Evolutionary conservation across 2,329 filamentous ascomycete species (phyloP), one percentile per base, ranked within the genome.

Genomic region (Penicillium sp.): DNA sequence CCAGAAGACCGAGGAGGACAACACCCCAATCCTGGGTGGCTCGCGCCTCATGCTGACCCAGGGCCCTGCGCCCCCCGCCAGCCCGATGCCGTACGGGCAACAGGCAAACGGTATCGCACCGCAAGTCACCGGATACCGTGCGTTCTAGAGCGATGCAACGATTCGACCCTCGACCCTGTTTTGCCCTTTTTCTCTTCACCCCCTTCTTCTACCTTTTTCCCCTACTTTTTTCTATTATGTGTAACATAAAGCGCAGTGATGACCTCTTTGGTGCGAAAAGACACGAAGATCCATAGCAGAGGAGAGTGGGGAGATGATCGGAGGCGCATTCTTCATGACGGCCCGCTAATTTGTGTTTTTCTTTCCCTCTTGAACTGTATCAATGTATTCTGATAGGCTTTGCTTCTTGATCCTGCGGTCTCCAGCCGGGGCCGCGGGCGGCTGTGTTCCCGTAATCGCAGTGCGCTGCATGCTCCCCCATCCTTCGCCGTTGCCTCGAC

Each of bases 41-140:
- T 85, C 83, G 51, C 83, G 93, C 37, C 79, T 98, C 36, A 94
- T 98, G 90, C 86, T 98, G 56, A 98, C 93, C 25, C 89, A 94
- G 59, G 93, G 90, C 7, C 87, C 91, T 16, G 74, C 74, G 50
- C 70, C 60, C 67, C 71, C 57, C 65, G 78, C 43, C 64, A 76
- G 48, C 39, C 83, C 86, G 7, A 78, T 79, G 35, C 81, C 84
- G 3, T 94, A 83, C 58, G 79, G 78, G 33, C 48, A 41, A 27
- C 87, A 93, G 61, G 76, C 87, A 15, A 97, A 96, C 62, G 91
- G 91, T 41, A 87, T 96, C 59, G 83, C 85, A 43, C 86, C 90
- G 43, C 90, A 96, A 73, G 79, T 86, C 36, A 97, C 91, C 50
- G 89, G 86, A 45, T 90, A 80, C 68, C 70, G 72, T 41, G 71